phyloP scores from a whole-genome alignment of 352 stramenopile species.

The Pythium volutum region DNA sequence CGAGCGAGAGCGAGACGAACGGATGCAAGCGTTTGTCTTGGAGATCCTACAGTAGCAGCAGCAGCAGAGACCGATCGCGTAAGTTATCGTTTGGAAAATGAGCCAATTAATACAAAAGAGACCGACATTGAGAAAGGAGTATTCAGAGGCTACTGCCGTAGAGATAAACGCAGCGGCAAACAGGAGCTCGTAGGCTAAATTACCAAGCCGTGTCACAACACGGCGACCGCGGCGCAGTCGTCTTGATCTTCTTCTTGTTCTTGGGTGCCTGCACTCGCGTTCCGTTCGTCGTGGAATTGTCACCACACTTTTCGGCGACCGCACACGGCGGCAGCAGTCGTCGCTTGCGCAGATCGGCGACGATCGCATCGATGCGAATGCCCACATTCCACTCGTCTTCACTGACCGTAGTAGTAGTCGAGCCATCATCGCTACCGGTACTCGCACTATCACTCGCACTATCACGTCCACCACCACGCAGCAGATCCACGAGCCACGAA shows the following conservation, averaged over 20 bases:
- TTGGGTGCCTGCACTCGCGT: neutral
- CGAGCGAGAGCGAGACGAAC: no score
- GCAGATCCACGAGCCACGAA: neutral
- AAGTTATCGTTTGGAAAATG: no score
- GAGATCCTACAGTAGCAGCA: no score
- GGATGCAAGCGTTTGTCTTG: no score
- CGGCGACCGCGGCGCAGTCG: no score
- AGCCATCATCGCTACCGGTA: neutral
- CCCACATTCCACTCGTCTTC: constrained; percentile 30
- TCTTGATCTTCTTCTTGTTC: neutral
- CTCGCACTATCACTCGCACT: neutral
- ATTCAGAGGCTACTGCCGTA: no score
- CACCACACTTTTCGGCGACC: constrained; percentile 11
- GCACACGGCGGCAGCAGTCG: constrained; percentile 26
- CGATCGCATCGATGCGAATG: constrained; percentile 38
- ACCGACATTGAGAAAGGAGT: no score
- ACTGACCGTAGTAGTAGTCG: neutral
- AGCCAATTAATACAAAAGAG: no score
- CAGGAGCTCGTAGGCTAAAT: no score
- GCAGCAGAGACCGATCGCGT: no score
- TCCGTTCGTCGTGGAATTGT: neutral
- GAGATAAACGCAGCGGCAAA: no score
- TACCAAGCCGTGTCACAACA: neutral
- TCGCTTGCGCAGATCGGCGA: constrained; percentile 27
- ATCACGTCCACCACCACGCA: neutral